Conservation (phyloP, 805 yeast genomes). For the Hanseniaspora thailandica region DNA sequence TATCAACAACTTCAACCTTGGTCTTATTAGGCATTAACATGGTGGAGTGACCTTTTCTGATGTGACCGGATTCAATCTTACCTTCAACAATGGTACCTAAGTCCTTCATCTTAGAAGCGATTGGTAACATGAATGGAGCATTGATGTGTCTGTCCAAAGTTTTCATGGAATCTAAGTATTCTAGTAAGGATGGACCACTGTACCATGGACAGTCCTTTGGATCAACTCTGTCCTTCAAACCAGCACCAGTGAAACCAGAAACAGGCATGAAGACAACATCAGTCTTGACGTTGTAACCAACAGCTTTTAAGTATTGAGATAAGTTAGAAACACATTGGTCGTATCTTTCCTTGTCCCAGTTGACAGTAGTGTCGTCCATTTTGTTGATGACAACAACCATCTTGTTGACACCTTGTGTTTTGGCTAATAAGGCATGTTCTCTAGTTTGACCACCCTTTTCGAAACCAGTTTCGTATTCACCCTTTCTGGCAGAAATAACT, state of each 20-base stretch:
- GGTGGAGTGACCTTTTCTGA: constrained; percentile 64
- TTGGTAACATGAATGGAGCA: constrained; percentile 96
- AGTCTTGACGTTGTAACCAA: constrained; percentile 75
- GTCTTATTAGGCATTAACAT: constrained; percentile 87
- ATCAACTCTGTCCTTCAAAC: constrained; percentile 75
- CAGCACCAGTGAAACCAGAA: constrained; percentile 95
- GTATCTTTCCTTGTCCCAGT: constrained; percentile 92
- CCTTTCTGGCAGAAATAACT: constrained; percentile 96
- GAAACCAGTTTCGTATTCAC: constrained; percentile 98
- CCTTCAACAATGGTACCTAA: constrained; percentile 97
- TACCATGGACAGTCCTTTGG: constrained; percentile 80
- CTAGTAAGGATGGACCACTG: constrained; percentile 80
- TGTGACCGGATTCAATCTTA: constrained; percentile 90
- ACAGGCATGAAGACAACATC: constrained; percentile 93
- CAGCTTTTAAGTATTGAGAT: constrained; percentile 64
- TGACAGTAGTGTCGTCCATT: constrained; percentile 97
- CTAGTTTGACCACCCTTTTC: constrained; percentile 98
- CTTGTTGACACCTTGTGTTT: constrained; percentile 95
- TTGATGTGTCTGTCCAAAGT: constrained; percentile 74
- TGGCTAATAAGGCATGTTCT: constrained; percentile 94
- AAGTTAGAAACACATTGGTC: constrained; percentile 87
- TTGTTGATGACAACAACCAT: constrained; percentile 89
- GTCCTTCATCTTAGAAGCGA: constrained; percentile 89
- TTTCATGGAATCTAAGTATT: constrained; percentile 73
- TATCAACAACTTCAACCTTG: constrained; percentile 70